Evolutionary conservation across 495 filamentous ascomycete genomes (phyloP).

Genomic region (Halenospora varia): DNA sequence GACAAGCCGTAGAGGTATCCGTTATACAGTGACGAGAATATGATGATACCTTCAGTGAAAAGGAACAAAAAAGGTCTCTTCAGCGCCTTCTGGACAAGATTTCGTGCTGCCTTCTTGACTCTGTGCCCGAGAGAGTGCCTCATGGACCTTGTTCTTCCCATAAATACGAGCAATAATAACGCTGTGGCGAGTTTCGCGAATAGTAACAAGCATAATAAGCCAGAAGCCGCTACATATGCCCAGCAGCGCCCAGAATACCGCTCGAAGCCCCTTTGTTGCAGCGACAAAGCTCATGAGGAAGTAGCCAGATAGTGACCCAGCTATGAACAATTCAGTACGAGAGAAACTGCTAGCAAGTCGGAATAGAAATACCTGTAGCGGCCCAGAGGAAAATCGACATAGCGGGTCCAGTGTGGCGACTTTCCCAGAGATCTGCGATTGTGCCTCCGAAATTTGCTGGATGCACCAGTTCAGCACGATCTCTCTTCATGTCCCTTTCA

Average conservation of each 20-base stretch:
- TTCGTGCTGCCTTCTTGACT: not conserved
- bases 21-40: constrained; percentile 32
- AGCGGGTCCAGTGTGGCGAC: not conserved
- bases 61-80: constrained; percentile 33
- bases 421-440: constrained; percentile 10
- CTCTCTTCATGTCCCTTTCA: not conserved
- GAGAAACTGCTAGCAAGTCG: not conserved
- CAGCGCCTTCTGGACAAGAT: constrained; percentile 30
- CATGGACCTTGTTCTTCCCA: not conserved
- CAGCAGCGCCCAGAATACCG: constrained; percentile 44
- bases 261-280: constrained; percentile 32
- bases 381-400: constrained; percentile 11
- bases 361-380: not conserved
- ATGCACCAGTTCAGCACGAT: not conserved
- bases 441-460: constrained; percentile 9
- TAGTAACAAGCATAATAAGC: constrained; percentile 32
- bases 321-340: not conserved
- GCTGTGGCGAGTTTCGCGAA: constrained; percentile 42
- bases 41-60: constrained; percentile 34
- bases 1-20: constrained; percentile 36
- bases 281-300: constrained; percentile 42
- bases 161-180: constrained; percentile 14
- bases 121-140: not conserved
- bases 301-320: constrained; percentile 37
- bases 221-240: constrained; percentile 41